A percentile compares a stretch with the other conserved stretches of the same genome.
phyloP scores from a whole-genome alignment of 345 rosid genomes.

The Rhodamnia argentea region DNA sequence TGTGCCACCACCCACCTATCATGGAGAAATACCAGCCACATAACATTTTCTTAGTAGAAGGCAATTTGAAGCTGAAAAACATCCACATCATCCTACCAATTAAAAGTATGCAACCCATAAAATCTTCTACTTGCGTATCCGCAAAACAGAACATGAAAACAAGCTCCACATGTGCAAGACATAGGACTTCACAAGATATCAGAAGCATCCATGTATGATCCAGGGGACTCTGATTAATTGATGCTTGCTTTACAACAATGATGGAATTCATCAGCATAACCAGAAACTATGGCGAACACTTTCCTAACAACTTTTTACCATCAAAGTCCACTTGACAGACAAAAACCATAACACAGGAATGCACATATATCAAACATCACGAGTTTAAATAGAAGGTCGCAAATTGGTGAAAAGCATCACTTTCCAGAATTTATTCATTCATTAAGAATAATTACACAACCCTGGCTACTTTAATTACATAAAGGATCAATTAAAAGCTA shows the following conservation, averaged over 20 bases:
- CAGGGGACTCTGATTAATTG: not conserved
- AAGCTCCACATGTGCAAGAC: not conserved
- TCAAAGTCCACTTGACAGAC: not conserved
- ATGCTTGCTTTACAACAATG: not conserved
- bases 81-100: not conserved
- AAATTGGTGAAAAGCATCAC: not conserved
- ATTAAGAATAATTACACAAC: not conserved
- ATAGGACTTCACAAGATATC: not conserved
- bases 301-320: not conserved
- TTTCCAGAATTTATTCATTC: not conserved
- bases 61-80: not conserved
- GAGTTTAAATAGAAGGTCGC: not conserved
- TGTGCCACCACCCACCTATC: constrained; percentile 95
- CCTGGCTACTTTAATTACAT: not conserved
- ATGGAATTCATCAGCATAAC: not conserved
- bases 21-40: constrained; percentile 4
- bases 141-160: not conserved
- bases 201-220: not conserved
- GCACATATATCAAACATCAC: not conserved
- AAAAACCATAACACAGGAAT: not conserved
- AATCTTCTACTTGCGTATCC: not conserved
- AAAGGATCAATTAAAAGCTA: not conserved
- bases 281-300: not conserved
- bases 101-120: not conserved
- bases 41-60: not conserved